These are phyloP conservation scores for Metschnikowia corniflorae DNA, from an alignment of 805 yeast species.

Conservation along the genomic window DNA sequence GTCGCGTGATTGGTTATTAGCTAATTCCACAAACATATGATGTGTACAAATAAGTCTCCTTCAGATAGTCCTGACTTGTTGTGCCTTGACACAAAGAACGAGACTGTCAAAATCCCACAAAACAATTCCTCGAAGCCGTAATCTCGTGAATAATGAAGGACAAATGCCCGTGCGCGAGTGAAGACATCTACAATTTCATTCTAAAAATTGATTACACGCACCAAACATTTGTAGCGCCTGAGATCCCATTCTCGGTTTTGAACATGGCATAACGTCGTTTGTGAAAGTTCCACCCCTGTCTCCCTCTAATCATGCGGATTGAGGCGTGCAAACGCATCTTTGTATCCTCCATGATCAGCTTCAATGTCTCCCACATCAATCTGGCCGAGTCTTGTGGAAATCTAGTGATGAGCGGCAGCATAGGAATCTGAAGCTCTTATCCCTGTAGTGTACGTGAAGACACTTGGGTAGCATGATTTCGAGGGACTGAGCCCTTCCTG, in stretches of 20 bases:
- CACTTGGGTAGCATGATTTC: no score
- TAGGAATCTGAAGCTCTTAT: no score
- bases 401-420: neutral
- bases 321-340: neutral
- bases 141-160: neutral
- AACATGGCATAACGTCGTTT: neutral
- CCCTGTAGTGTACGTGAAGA: no score
- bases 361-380: neutral
- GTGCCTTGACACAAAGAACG: no score
- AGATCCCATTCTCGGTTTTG: neutral
- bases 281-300: neutral
- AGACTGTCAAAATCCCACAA: no score
- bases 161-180: neutral
- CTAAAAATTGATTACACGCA: neutral
- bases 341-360: neutral
- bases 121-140: neutral
- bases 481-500: no score
- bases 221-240: neutral
- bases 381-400: neutral
- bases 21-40: no score
- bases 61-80: no score
- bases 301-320: neutral
- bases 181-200: neutral
- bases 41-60: no score
- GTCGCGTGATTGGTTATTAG: no score